A percentile compares a stretch with the other conserved stretches of the same genome.
Evolutionary conservation across 305 asterid genomes (phyloP).

Genomic region (Fraxinus sp.): DNA sequence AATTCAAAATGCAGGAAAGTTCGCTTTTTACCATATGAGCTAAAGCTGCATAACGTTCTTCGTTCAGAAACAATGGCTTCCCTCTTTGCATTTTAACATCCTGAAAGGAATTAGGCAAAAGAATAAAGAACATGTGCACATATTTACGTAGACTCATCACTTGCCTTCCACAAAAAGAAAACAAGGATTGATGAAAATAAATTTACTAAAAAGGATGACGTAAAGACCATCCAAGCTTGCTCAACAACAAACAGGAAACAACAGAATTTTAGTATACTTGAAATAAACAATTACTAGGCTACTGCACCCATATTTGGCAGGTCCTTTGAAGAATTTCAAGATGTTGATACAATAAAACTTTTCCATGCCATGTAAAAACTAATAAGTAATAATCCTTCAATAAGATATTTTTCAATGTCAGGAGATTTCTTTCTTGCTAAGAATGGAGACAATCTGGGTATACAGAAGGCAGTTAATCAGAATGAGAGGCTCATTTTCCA

Average conservation of each 20-base stretch:
- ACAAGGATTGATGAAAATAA: not conserved
- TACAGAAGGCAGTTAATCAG: not conserved
- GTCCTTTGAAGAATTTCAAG: not conserved
- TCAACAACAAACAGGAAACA: slow-evolving; percentile 12
- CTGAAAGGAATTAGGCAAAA: slow-evolving; percentile 42
- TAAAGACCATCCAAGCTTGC: not conserved
- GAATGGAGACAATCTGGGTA: not conserved
- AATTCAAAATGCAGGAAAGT: slow-evolving; percentile 4
- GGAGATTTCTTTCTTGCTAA: not conserved
- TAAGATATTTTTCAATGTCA: not conserved
- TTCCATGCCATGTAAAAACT: not conserved
- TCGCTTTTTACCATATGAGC: slow-evolving; percentile 71
- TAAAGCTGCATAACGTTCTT: slow-evolving; percentile 92
- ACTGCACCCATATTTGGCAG: not conserved
- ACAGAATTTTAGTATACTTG: not conserved
- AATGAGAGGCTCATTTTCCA: not conserved
- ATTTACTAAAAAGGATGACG: not conserved
- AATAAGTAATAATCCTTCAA: not conserved
- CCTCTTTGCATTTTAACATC: slow-evolving; percentile 83
- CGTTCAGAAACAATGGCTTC: slow-evolving; percentile 81
- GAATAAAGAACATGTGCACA: not conserved
- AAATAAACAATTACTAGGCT: not conserved
- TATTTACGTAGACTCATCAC: not conserved
- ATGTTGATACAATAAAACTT: not conserved
- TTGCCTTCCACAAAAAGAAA: not conserved